These are phyloP conservation scores for Orbilia quercus DNA, from an alignment of 2,329 filamentous ascomycete genomes.

Conservation along the genomic window DNA sequence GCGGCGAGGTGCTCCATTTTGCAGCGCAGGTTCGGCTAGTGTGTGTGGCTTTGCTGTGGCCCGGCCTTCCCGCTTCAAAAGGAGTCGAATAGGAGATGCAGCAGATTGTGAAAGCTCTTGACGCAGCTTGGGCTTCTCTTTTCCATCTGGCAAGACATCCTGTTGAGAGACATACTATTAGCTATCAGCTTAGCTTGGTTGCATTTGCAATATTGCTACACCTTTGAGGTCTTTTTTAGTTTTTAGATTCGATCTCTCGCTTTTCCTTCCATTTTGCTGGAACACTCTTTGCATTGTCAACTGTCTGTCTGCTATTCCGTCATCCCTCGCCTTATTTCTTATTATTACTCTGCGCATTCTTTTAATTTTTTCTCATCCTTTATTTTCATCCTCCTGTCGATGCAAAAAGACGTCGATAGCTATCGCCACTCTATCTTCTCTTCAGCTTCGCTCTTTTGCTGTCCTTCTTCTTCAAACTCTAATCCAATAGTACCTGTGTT, in stretches of 20 bases:
- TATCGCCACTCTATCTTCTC: constrained; percentile 6
- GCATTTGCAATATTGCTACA: constrained; percentile 60
- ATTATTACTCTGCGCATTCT: constrained; percentile 8
- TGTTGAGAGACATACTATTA: constrained; percentile 45
- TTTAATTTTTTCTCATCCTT: constrained; percentile 11
- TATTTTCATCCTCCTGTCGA: not conserved
- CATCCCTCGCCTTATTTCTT: constrained; percentile 1
- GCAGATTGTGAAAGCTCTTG: constrained; percentile 29
- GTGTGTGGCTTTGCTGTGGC: constrained; percentile 50
- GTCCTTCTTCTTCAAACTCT: not conserved
- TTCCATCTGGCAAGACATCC: constrained; percentile 26
- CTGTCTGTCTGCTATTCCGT: not conserved
- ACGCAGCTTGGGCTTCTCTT: constrained; percentile 17
- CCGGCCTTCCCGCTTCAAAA: constrained; percentile 60
- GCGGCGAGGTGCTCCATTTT: not conserved
- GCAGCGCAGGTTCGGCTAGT: constrained; percentile 46
- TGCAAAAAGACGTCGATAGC: not conserved
- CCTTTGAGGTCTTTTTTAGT: constrained; percentile 58
- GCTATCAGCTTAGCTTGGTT: constrained; percentile 53
- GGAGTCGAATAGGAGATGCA: constrained; percentile 60
- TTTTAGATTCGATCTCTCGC: constrained; percentile 59
- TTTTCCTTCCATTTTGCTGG: constrained; percentile 38
- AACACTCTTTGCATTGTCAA: too few relatives aligned
- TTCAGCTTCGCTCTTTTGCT: constrained; percentile 15
- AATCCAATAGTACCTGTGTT: constrained; percentile 10